Percentiles rank a stretch among this genome's conserved stretches.
Evolutionary conservation across 139 green algal genomes (phyloP).

Genomic region (Bryopsis sp.): DNA sequence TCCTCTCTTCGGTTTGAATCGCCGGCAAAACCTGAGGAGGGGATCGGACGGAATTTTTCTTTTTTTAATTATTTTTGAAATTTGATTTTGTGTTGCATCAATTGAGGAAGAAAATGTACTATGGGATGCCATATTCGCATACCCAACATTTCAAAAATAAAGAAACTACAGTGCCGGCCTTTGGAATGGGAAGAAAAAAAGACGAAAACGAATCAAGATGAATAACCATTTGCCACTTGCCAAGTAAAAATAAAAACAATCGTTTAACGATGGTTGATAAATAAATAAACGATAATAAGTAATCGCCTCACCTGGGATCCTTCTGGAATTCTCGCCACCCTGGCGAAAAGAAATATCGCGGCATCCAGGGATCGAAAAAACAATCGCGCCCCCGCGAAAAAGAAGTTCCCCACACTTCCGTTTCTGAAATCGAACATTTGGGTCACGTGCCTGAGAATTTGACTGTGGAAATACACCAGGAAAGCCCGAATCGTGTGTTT

Average conservation of each 20-base stretch:
- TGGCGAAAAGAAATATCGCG: conserved; percentile 92
- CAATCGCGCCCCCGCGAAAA: conserved; percentile 92
- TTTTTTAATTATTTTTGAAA: too few species aligned
- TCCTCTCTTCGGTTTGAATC: conserved; percentile 87
- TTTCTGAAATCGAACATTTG: conserved; percentile 85
- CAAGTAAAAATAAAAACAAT: too few species aligned
- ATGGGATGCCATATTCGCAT: too few species aligned
- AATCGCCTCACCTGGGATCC: conserved; percentile 30
- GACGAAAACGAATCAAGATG: too few species aligned
- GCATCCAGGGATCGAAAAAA: conserved; percentile 97
- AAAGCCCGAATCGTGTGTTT: conserved; percentile 97
- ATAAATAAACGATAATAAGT: background rate
- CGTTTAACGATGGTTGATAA: background rate
- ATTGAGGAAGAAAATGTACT: too few species aligned
- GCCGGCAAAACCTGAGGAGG: conserved; percentile 64
- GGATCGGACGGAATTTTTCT: too few species aligned
- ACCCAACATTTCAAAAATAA: too few species aligned
- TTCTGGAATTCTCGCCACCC: conserved; percentile 51
- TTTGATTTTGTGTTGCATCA: too few species aligned
- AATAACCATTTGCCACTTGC: too few species aligned
- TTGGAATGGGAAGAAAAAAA: too few species aligned
- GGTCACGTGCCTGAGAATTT: conserved; percentile 68
- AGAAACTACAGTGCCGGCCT: too few species aligned
- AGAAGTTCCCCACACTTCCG: conserved; percentile 96
- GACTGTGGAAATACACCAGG: conserved; percentile 91